Conservation (phyloP, 306 rosid species). For the Cucurbita moschata region DNA sequence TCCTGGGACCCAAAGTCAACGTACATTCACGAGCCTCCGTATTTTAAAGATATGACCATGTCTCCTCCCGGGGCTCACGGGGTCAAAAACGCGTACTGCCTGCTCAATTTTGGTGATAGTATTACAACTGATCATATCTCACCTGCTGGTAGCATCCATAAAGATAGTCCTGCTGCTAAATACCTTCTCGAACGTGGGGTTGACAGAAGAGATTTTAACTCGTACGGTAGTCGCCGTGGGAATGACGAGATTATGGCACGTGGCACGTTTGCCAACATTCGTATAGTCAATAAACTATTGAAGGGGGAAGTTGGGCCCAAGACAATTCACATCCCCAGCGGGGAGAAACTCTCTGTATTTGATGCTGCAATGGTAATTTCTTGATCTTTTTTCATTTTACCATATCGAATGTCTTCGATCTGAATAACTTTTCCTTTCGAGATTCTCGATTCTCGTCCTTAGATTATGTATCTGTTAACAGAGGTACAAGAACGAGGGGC, state of each 20-base stretch:
- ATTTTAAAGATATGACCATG: constrained; percentile 82
- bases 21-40: constrained; percentile 85
- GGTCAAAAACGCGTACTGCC: constrained; percentile 66
- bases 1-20: constrained; percentile 83
- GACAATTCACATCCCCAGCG: constrained; percentile 72
- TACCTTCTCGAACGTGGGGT: constrained; percentile 80
- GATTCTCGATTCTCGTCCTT: neutral
- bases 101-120: constrained; percentile 96
- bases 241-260: constrained; percentile 89
- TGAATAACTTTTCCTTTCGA: neutral
- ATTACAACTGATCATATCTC: constrained; percentile 97
- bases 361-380: constrained; percentile 66
- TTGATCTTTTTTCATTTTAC: neutral
- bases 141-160: constrained; percentile 99
- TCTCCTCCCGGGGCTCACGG: constrained; percentile 87
- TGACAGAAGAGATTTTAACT: constrained; percentile 84
- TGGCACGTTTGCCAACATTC: constrained; percentile 92
- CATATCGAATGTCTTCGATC: neutral
- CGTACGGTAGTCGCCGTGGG: constrained; percentile 97
- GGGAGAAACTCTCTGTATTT: constrained; percentile 78
- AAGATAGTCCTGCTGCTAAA: constrained; percentile 86
- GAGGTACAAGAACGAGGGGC: constrained; percentile 76
- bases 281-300: constrained; percentile 76
- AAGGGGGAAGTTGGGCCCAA: constrained; percentile 94
- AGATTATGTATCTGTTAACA: constrained; percentile 11